Base-by-base conservation (phyloP, 805 yeast species). In the Ogataea salicorniae region DNA sequence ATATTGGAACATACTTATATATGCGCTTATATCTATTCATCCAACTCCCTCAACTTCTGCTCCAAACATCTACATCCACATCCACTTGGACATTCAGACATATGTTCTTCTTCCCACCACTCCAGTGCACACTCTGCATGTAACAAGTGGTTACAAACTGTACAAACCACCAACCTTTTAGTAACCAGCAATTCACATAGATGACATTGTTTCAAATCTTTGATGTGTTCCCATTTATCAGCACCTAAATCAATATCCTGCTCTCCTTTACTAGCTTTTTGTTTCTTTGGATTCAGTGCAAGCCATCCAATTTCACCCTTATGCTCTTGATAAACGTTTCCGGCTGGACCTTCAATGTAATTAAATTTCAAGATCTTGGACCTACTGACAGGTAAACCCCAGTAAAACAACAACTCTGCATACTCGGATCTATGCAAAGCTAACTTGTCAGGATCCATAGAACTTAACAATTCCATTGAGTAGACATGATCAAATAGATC, bases 381-480 rank as follows among this genome's bases (percentile, higher is more conserved):
- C 39, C 96, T 67, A 53, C 83, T 80, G n/a, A 86, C 75, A 0
- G 90, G 86, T 17, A 90, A 71, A 0, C 94, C 95, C 97, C 97
- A 92, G 34, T 76, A 65, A 58, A 78, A 87, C 14, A 91, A 69
- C 60, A 91, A 74, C 17, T 83, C 77, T 0, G 97, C 90, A 63
- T 92, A 91, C 54, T 82, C 84, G 18, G 76, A 73, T 37, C 96
- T 64, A 60, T 79, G 77, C 46, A 58, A 43, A 38, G 60, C 62
- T 40, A 77, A 63, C 42, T 70, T 70, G 2, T 60, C 59, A 8
- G 56, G 57, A 40, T 73, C 71, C 9, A 69, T 64, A 3, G 71
- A 59, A 37, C 69, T 70, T 43, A 79, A 64, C 41, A 80, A 59
- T 3, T 72, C 61, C 41, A 62, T 57, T 2, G 74, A 60, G 49